These are phyloP conservation scores for Penicillium nordicum DNA, from an alignment of 2,329 filamentous ascomycete species.

Conservation along the genomic window DNA sequence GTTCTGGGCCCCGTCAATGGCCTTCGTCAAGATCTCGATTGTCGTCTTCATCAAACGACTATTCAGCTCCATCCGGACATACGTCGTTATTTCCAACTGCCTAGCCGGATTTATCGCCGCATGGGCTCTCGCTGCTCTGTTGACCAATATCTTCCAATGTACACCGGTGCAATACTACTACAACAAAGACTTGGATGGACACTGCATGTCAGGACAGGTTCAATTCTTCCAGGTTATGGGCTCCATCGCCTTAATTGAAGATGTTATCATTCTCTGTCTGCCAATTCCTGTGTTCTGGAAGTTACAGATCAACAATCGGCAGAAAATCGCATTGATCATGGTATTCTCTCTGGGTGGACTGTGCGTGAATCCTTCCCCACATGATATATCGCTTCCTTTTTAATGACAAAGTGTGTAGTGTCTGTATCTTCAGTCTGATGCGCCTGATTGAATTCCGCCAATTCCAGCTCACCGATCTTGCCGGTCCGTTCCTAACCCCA, in stretches of 20 bases:
- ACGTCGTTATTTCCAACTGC: neutral
- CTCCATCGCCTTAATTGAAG: conserved; percentile 13
- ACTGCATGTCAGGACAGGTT: conserved; percentile 19
- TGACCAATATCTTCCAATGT: conserved; percentile 23
- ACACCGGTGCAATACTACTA: conserved; percentile 21
- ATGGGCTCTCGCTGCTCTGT: conserved; percentile 15
- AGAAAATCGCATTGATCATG: neutral
- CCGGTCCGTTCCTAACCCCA: neutral
- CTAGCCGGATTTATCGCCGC: conserved; percentile 3
- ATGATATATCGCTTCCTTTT: neutral
- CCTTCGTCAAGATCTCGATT: conserved; percentile 21
- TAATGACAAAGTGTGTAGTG: neutral
- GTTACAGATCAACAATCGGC: conserved; percentile 7
- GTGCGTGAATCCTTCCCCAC: neutral
- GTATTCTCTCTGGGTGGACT: neutral
- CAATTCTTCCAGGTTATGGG: conserved; percentile 16
- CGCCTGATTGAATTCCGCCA: neutral
- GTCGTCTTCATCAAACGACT: conserved; percentile 17
- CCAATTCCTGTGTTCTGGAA: conserved; percentile 20
- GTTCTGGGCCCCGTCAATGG: conserved; percentile 18
- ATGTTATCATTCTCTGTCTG: conserved; percentile 18
- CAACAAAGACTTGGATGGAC: conserved; percentile 13
- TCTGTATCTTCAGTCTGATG: neutral
- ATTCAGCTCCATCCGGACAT: conserved; percentile 3
- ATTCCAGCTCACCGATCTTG: neutral